Evolutionary conservation across 805 yeast species (phyloP).

Genomic region (Yarrowia sp.): DNA sequence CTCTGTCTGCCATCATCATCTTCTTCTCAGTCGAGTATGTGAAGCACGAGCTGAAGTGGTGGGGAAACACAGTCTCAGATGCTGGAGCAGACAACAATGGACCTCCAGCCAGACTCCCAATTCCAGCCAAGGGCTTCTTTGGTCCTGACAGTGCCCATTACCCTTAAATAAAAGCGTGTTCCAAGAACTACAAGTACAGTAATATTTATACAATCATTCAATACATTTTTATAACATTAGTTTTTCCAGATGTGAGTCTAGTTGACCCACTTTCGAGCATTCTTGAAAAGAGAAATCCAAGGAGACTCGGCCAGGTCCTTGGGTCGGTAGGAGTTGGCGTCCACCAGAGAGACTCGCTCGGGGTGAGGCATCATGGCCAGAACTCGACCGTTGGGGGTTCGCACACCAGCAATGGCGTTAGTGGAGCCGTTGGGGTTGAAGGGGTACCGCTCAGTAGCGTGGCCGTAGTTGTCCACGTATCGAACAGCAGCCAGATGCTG

Average conservation of each 20-base stretch:
- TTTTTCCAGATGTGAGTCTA: conserved; percentile 34
- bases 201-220: conserved; percentile 13
- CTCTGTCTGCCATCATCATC: conserved; percentile 56
- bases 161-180: conserved; percentile 21
- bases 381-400: conserved; percentile 91
- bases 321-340: conserved; percentile 73
- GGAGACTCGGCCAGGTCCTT: conserved; percentile 86
- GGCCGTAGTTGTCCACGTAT: conserved; percentile 91
- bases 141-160: conserved; percentile 47
- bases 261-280: conserved; percentile 90
- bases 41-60: conserved; percentile 53
- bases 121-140: conserved; percentile 45
- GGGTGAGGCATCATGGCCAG: conserved; percentile 99
- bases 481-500: conserved; percentile 66
- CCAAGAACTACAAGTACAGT: background rate
- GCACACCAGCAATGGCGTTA: conserved; percentile 89
- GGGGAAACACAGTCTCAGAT: conserved; percentile 54
- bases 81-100: conserved; percentile 22
- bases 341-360: conserved; percentile 88
- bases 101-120: conserved; percentile 26
- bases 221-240: conserved; percentile 31
- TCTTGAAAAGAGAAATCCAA: conserved; percentile 91
- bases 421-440: conserved; percentile 97
- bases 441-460: conserved; percentile 82
- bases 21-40: conserved; percentile 55